Percentiles rank a stretch among this genome's conserved stretches.
Evolutionary conservation across 441 rosid species (phyloP).

Genomic region (Breynia disticha): DNA sequence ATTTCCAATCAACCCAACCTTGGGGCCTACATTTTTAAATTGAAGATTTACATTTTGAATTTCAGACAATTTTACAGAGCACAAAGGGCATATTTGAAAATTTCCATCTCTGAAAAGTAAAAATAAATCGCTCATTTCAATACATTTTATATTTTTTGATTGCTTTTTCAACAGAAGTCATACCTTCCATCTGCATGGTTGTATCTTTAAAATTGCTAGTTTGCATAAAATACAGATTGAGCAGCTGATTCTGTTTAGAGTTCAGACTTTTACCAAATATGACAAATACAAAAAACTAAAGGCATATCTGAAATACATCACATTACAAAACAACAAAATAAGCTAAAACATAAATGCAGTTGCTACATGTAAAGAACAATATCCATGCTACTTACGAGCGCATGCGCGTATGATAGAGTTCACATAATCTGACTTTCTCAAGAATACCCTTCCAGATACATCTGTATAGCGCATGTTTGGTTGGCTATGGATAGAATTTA

Average conservation of each 20-base stretch:
- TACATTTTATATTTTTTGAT: neutral
- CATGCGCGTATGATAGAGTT: constrained; percentile 73
- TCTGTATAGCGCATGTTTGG: constrained; percentile 65
- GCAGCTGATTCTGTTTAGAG: too few relatives aligned
- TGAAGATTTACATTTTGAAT: too few relatives aligned
- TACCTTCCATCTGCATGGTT: too few relatives aligned
- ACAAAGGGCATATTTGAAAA: neutral
- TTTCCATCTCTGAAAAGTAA: neutral
- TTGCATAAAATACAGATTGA: too few relatives aligned
- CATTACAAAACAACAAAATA: neutral
- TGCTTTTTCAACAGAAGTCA: neutral
- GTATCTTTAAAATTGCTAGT: too few relatives aligned
- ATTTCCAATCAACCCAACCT: too few relatives aligned
- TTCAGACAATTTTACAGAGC: neutral
- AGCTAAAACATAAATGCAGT: neutral
- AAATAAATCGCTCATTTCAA: neutral
- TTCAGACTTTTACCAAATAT: too few relatives aligned
- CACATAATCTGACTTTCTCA: constrained; percentile 73
- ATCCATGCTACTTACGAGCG: constrained; percentile 59
- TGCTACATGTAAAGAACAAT: neutral
- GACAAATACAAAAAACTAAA: too few relatives aligned
- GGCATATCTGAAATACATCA: too few relatives aligned
- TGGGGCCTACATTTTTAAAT: too few relatives aligned
- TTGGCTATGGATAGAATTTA: constrained; percentile 61
- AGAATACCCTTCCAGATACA: constrained; percentile 56